Evolutionary conservation across 306 rosid genomes (phyloP).

Genomic region (Rosa multiflora): DNA sequence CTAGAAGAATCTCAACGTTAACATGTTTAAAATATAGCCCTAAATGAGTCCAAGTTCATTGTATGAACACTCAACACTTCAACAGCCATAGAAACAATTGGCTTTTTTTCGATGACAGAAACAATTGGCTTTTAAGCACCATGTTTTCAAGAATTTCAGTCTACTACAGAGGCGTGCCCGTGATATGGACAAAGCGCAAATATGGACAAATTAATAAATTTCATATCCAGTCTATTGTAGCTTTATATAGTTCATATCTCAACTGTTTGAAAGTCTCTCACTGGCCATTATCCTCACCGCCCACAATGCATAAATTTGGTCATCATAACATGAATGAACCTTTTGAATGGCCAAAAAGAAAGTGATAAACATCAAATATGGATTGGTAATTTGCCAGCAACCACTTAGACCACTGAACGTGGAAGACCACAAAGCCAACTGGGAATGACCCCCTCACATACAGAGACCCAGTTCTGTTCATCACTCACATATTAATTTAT

Average conservation of each 20-base stretch:
- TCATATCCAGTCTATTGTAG: background rate
- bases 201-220: background rate
- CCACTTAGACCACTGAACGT: background rate
- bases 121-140: background rate
- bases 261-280: background rate
- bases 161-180: background rate
- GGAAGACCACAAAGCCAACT: background rate
- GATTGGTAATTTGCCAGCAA: background rate
- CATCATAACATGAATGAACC: background rate
- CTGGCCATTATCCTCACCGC: background rate
- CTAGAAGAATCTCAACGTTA: background rate
- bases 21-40: background rate
- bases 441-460: background rate
- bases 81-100: background rate
- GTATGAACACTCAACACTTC: background rate
- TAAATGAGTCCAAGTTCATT: background rate
- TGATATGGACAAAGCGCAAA: background rate
- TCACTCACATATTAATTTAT: background rate
- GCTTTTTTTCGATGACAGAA: background rate
- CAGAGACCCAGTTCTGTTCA: background rate
- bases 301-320: background rate
- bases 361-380: background rate
- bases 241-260: background rate
- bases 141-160: background rate
- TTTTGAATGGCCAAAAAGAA: background rate